Evolutionary conservation across 2,329 filamentous ascomycete species (phyloP).

Genomic region (Akanthomyces dipterigenus): DNA sequence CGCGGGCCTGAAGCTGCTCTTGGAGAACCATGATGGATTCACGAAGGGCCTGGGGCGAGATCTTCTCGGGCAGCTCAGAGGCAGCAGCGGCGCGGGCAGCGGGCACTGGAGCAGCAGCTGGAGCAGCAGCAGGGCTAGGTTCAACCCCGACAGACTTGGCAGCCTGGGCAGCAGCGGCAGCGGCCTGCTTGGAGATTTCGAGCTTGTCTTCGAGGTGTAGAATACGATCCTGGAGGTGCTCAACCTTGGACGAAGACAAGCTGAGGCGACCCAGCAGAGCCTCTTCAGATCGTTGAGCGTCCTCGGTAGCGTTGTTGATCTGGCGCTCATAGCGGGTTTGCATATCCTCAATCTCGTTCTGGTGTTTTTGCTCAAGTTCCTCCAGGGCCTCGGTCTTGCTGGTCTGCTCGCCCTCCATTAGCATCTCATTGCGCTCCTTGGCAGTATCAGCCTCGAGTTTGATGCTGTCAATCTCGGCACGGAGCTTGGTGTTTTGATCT

Average conservation of each 20-base stretch:
- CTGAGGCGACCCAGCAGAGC: conserved; percentile 75
- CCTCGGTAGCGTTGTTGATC: conserved; percentile 67
- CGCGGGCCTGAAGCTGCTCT: conserved; percentile 91
- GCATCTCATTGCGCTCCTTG: conserved; percentile 74
- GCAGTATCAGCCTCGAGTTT: conserved; percentile 74
- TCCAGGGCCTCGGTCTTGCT: conserved; percentile 53
- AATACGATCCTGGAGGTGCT: conserved; percentile 81
- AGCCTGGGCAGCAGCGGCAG: conserved; percentile 72
- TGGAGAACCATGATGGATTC: conserved; percentile 96
- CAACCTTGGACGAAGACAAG: conserved; percentile 75
- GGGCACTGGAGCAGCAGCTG: conserved; percentile 28
- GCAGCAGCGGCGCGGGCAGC: conserved; percentile 36
- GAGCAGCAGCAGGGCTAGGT: conserved; percentile 23
- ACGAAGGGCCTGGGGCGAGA: conserved; percentile 87
- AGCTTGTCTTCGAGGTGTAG: conserved; percentile 83
- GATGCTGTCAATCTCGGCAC: conserved; percentile 69
- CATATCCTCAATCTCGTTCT: conserved; percentile 66
- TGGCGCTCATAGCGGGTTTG: conserved; percentile 68
- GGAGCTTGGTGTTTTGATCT: conserved; percentile 65
- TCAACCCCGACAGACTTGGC: conserved; percentile 52
- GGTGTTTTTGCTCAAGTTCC: conserved; percentile 50
- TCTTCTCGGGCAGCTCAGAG: conserved; percentile 65
- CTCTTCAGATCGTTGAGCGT: conserved; percentile 72
- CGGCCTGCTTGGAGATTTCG: conserved; percentile 81
- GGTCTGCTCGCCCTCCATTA: conserved; percentile 72